Conservation (phyloP, 1,284 basidiomycete species). For the Singerocomus rubriflavus region DNA sequence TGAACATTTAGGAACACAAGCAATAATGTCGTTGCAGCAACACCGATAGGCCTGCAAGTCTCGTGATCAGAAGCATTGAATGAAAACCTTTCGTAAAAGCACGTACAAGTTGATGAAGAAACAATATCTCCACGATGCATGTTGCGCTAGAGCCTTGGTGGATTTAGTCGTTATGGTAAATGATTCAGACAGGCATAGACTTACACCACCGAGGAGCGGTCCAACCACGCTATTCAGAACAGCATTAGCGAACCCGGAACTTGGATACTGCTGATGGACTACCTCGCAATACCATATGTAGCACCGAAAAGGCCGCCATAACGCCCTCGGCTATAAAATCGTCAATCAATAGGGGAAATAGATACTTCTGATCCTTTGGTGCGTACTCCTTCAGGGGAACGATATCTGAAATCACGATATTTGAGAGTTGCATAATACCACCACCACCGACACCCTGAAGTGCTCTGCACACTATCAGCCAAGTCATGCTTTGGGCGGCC, state of each 20-base stretch:
- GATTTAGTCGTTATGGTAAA: conserved; percentile 2
- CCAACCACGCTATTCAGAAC: conserved; percentile 39
- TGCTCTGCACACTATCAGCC: conserved; percentile 46
- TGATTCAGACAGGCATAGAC: background rate
- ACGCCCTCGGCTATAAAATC: conserved; percentile 34
- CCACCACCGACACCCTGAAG: conserved; percentile 55
- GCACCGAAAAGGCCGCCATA: conserved; percentile 41
- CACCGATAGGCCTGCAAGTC: conserved; percentile 72
- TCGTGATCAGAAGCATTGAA: conserved; percentile 35
- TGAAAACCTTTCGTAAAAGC: background rate
- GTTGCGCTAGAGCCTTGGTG: conserved; percentile 39
- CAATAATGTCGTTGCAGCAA: conserved; percentile 65
- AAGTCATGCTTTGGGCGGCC: conserved; percentile 46
- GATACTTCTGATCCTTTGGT: too few relatives aligned
- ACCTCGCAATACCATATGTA: conserved; percentile 45
- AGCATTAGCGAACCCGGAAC: background rate
- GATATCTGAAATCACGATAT: conserved; percentile 41
- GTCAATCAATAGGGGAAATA: too few relatives aligned
- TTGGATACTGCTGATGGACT: conserved; percentile 1
- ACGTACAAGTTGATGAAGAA: conserved; percentile 72
- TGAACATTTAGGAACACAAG: conserved; percentile 86
- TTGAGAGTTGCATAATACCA: conserved; percentile 36
- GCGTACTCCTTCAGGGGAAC: conserved; percentile 32
- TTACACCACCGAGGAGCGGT: conserved; percentile 38
- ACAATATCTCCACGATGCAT: conserved; percentile 38